Conservation (phyloP, 345 rosid genomes). For the Eucalyptus cloeziana region DNA sequence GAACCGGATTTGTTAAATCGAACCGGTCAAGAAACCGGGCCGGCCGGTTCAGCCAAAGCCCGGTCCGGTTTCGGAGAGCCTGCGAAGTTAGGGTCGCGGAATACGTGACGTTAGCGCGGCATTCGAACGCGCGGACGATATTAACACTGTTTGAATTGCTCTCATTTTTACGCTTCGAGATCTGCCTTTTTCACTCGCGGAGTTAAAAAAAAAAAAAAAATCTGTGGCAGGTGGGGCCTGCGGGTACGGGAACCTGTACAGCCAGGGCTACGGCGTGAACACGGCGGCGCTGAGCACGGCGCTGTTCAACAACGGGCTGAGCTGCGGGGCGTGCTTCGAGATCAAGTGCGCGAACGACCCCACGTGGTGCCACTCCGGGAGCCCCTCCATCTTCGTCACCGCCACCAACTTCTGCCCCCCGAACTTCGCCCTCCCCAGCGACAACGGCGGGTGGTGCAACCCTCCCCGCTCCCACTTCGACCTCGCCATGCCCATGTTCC, state of each 20-base stretch:
- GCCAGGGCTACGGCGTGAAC: conserved; percentile 51
- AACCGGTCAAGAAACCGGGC: neutral
- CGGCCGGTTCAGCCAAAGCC: neutral
- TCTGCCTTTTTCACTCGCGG: neutral
- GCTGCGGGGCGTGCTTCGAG: conserved; percentile 47
- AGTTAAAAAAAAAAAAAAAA: too few relatives aligned
- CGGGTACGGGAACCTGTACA: conserved; percentile 42
- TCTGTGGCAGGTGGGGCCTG: conserved; percentile 31
- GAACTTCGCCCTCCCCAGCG: conserved; percentile 27
- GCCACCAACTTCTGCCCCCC: conserved; percentile 50
- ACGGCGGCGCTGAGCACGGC: conserved; percentile 50
- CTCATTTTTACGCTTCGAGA: neutral
- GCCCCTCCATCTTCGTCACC: conserved; percentile 30
- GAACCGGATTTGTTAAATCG: neutral
- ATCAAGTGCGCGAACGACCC: conserved; percentile 30
- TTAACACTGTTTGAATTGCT: neutral
- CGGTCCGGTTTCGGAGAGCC: neutral
- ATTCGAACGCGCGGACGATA: neutral
- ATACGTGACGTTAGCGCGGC: neutral
- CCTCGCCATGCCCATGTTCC: conserved; percentile 54
- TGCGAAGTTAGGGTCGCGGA: neutral
- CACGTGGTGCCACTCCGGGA: conserved; percentile 30
- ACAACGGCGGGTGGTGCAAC: conserved; percentile 54
- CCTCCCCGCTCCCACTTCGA: conserved; percentile 47
- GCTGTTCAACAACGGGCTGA: conserved; percentile 31